Conservation (phyloP, 331 rosid genomes). For the Stylosanthes scabra region DNA sequence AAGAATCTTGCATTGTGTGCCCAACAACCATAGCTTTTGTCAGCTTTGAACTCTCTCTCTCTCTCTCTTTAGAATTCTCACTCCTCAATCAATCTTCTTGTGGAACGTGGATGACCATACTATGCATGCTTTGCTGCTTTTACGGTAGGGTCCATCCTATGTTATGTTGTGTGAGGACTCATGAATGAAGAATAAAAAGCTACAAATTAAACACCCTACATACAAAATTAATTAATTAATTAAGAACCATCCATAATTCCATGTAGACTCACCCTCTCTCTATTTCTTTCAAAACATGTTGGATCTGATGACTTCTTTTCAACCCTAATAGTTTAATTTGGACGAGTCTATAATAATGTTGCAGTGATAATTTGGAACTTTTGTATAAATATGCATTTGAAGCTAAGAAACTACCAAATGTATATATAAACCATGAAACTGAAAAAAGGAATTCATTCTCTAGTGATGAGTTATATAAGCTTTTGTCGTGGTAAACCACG, state of each 20-base stretch:
- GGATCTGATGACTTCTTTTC: not conserved
- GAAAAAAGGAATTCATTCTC: too few relatives aligned
- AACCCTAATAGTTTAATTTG: too few relatives aligned
- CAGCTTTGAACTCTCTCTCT: conserved; percentile 35
- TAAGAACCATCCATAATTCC: conserved; percentile 47
- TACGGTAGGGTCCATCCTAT: conserved; percentile 49
- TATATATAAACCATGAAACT: too few relatives aligned
- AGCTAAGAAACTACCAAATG: too few relatives aligned
- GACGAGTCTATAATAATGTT: too few relatives aligned
- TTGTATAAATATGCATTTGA: too few relatives aligned
- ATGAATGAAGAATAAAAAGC: conserved; percentile 27
- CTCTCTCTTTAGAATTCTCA: conserved; percentile 29
- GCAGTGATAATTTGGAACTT: too few relatives aligned
- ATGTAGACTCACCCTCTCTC: not conserved
- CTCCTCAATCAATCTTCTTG: conserved; percentile 38
- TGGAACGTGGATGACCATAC: conserved; percentile 19
- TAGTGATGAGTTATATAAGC: too few relatives aligned
- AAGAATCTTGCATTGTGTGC: conserved; percentile 50
- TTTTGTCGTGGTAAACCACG: too few relatives aligned
- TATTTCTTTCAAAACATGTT: conserved; percentile 23
- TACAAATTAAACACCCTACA: too few relatives aligned
- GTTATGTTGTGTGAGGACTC: too few relatives aligned
- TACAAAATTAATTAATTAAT: not conserved
- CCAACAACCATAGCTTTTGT: conserved; percentile 54
- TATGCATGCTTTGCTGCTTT: conserved; percentile 29